Base-by-base conservation (phyloP, 192 early-diverging fungal genomes). In the Coemansia sp. region DNA sequence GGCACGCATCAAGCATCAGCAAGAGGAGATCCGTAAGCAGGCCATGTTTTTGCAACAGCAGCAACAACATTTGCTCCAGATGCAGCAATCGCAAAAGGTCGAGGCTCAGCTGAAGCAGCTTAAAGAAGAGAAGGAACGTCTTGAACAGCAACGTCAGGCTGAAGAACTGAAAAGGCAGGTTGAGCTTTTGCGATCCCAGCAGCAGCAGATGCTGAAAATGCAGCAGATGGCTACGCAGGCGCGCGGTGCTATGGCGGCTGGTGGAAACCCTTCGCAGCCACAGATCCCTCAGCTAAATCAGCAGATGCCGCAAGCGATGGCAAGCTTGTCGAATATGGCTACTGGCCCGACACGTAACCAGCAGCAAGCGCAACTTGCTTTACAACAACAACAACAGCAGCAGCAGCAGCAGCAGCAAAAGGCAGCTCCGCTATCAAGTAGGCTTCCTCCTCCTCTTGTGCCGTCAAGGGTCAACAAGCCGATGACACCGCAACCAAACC, bases 11-110 rank as follows among this genome's bases (percentile, higher is more conserved):
- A 63, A 53, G 57, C 79, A 76, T 54, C 79, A 81, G 46, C 73
- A 76, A 41, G 79, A 81, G 17, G 67, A 81, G 61, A 70, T 81
- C 32, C 74, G 71, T 53, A 65, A 81, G 53, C 79, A 81, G 45
- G 67, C 79, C 8, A 59, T 70, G 70, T 67, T 81, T 38, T 57
- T 81, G 20, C 73, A 76, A 22, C 79, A 81, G 25, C 79, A 81
- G 33, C 79, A 81, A 48, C 74, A 81, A 41, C 74, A 81, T 32
- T 49, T 81, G 9, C 41, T 81, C 34, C 79, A 81, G 61, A 64
- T 76, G 63, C 73, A 81, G 67, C 79, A 81, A 52, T 66, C 79
- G 35, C 79, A 81, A 65, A 75, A 81, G 62, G 79, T 81, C 33
- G 79, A 81, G 59, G 63, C 70, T 13, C 79, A 81, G 74, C 33